Conservation (phyloP, 2,329 filamentous ascomycete species). For the Colletotrichum nymphaeae region DNA sequence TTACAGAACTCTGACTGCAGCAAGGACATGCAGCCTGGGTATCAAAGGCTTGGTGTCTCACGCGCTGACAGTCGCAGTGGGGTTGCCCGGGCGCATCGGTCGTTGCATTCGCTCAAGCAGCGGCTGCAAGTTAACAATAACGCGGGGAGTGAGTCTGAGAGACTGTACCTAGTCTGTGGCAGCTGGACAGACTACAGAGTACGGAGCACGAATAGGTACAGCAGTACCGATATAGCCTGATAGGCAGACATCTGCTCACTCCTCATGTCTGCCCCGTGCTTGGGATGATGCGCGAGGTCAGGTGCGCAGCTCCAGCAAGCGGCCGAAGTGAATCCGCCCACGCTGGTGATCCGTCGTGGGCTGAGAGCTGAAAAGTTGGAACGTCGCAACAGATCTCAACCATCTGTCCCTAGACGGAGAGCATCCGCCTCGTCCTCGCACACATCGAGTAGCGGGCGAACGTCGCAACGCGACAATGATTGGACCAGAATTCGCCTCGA, state of each 20-base stretch:
- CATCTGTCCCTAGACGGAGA: not conserved
- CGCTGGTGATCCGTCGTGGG: not conserved
- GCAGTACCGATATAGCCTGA: not conserved
- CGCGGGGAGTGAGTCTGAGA: not conserved
- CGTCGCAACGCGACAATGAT: conserved; percentile 20
- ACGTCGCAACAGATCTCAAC: not conserved
- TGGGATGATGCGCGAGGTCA: not conserved
- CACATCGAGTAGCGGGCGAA: not conserved
- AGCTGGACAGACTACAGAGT: not conserved
- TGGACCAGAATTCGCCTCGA: conserved; percentile 29
- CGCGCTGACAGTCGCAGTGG: conserved; percentile 29
- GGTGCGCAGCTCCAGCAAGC: not conserved
- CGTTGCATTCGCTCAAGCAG: conserved; percentile 20
- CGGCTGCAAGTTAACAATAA: conserved; percentile 1
- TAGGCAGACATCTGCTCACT: not conserved
- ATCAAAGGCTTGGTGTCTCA: conserved; percentile 34
- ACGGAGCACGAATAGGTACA: not conserved
- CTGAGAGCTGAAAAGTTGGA: no score
- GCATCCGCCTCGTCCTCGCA: not conserved
- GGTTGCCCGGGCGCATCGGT: conserved; percentile 27
- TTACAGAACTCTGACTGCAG: conserved; percentile 34
- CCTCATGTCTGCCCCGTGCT: not conserved
- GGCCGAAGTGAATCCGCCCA: not conserved
- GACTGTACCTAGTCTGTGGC: not conserved
- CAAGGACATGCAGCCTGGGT: conserved; percentile 30